Conservation (phyloP, 352 stramenopile genomes). For the Phytopythium ostracodes region DNA sequence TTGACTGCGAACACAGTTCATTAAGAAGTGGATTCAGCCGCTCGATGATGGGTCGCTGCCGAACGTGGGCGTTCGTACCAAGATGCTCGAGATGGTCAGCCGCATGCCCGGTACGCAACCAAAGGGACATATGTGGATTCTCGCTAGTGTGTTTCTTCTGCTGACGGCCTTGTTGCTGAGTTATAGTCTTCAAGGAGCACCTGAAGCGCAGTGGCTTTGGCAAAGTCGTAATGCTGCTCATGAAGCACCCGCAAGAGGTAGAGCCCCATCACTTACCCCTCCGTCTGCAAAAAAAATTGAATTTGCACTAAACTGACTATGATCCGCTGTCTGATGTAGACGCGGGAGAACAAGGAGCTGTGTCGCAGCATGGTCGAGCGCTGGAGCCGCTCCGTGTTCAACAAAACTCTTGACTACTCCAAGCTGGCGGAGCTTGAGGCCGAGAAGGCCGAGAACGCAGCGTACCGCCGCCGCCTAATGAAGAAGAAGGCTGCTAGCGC, state of each 20-base stretch:
- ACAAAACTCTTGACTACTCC: conserved; percentile 86
- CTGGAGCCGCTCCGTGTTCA: conserved; percentile 86
- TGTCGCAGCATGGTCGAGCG: conserved; percentile 81
- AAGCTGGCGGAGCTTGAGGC: conserved; percentile 83
- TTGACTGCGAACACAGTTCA: conserved; percentile 41
- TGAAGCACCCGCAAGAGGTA: conserved; percentile 86
- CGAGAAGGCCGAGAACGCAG: conserved; percentile 77
- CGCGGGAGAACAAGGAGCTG: conserved; percentile 81
- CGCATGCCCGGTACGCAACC: conserved; percentile 54
- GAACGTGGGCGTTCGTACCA: conserved; percentile 83
- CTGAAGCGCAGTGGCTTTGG: conserved; percentile 87
- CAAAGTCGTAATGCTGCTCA: conserved; percentile 85
- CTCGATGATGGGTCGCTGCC: conserved; percentile 71
- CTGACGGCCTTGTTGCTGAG: background rate
- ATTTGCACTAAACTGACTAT: background rate
- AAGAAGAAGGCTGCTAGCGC: conserved; percentile 38
- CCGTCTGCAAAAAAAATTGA: background rate
- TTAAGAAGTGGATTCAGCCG: conserved; percentile 89
- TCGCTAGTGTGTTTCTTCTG: background rate
- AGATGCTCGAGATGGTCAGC: conserved; percentile 81
- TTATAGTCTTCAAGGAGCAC: conserved; percentile 86
- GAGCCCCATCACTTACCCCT: background rate
- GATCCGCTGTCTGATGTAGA: conserved; percentile 26
- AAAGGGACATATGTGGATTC: background rate
- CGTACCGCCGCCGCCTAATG: conserved; percentile 55